Percentiles rank a stretch among this genome's conserved stretches.
These are phyloP conservation scores for Neocucurbitaria cava DNA, from an alignment of 2,329 filamentous ascomycete species.

Conservation along the genomic window DNA sequence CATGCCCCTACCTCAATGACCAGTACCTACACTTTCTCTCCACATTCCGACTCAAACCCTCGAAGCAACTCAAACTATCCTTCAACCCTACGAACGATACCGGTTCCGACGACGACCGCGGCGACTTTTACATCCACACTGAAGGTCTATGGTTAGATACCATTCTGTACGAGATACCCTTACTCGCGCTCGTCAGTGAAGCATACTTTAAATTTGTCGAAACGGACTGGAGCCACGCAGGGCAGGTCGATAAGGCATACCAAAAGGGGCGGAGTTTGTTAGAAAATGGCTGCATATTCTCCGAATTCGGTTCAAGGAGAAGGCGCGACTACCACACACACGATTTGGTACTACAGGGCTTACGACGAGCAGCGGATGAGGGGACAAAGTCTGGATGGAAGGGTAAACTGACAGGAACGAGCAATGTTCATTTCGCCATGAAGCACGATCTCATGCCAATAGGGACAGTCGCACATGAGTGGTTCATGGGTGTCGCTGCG, in stretches of 20 bases:
- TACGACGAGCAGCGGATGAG: slow-evolving; percentile 79
- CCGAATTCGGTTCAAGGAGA: slow-evolving; percentile 90
- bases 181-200: slow-evolving; percentile 90
- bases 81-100: slow-evolving; percentile 67
- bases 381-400: slow-evolving; percentile 68
- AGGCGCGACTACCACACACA: slow-evolving; percentile 95
- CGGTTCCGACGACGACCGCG: slow-evolving; percentile 69
- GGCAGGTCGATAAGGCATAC: slow-evolving; percentile 84
- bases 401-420: slow-evolving; percentile 85
- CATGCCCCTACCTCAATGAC: slow-evolving; percentile 80
- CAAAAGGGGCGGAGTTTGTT: slow-evolving; percentile 80
- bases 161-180: slow-evolving; percentile 95
- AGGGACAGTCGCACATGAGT: slow-evolving; percentile 94
- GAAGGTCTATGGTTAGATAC: slow-evolving; percentile 91
- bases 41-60: slow-evolving; percentile 80
- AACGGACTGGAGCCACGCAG: slow-evolving; percentile 86
- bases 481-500: slow-evolving; percentile 98
- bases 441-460: slow-evolving; percentile 83
- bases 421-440: slow-evolving; percentile 97
- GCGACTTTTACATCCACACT: slow-evolving; percentile 78
- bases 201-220: slow-evolving; percentile 98
- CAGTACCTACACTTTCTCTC: slow-evolving; percentile 83
- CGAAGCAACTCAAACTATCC: slow-evolving; percentile 76
- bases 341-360: slow-evolving; percentile 84
- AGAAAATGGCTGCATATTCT: slow-evolving; percentile 84